A percentile compares a stretch with the other conserved stretches of the same genome.
phyloP scores from a whole-genome alignment of 257 asterid genomes.

The Primulina eburnea region DNA sequence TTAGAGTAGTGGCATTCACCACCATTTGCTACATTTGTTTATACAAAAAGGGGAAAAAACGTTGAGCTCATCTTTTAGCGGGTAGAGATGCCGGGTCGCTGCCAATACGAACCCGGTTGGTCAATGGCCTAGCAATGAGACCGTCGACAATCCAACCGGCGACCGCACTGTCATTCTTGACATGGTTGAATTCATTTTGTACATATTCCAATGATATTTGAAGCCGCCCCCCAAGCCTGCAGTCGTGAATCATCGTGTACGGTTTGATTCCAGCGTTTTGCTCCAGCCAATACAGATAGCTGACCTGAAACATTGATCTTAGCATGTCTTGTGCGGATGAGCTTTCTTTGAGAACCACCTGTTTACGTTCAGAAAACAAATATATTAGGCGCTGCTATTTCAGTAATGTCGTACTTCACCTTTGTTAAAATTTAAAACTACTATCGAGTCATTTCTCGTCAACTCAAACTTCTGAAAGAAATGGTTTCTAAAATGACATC shows the following conservation, averaged over 20 bases:
- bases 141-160: constrained; percentile 81
- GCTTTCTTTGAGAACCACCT: constrained; percentile 87
- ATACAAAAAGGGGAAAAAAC: too few species aligned
- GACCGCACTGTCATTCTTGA: constrained; percentile 58
- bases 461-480: too few species aligned
- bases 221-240: constrained; percentile 80
- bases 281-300: constrained; percentile 87
- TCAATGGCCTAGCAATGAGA: constrained; percentile 83
- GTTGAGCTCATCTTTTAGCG: constrained; percentile 34
- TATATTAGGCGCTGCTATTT: not conserved
- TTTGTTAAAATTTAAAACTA: too few species aligned
- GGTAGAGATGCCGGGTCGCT: constrained; percentile 33
- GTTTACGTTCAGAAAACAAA: constrained; percentile 15
- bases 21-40: not conserved
- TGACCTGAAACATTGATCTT: constrained; percentile 78
- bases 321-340: constrained; percentile 81
- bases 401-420: too few species aligned
- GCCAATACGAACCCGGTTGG: constrained; percentile 59
- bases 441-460: too few species aligned
- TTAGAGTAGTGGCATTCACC: not conserved
- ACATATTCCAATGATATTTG: constrained; percentile 73
- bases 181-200: constrained; percentile 70
- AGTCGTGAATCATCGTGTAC: constrained; percentile 51
- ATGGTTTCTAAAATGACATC: too few species aligned
- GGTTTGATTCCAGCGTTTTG: constrained; percentile 72